Percentiles rank a stretch among this genome's conserved stretches.
These are phyloP conservation scores for Podila epicladia DNA, from an alignment of 192 early-diverging fungal species.

Conservation along the genomic window DNA sequence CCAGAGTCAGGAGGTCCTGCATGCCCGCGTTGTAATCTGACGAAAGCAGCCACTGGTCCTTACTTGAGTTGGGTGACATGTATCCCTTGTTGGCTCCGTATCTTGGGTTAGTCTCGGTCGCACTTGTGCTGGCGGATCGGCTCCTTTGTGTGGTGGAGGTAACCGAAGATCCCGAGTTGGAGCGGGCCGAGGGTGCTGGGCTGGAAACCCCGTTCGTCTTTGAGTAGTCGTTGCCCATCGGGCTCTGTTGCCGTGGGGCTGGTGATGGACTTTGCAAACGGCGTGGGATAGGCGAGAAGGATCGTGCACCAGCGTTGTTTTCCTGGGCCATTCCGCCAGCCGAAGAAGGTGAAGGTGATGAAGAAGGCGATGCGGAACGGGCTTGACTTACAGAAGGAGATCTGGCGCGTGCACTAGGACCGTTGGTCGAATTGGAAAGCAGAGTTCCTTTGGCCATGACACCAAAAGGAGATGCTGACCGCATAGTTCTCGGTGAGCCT, in stretches of 20 bases:
- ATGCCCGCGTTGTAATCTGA: constrained; percentile 48
- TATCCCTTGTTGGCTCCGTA: not conserved
- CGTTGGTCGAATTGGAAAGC: constrained; percentile 7
- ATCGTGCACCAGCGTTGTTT: constrained; percentile 1
- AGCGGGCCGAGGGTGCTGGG: constrained; percentile 1
- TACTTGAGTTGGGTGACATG: constrained; percentile 3
- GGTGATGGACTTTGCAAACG: constrained; percentile 43
- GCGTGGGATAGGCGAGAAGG: constrained; percentile 37
- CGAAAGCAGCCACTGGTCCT: constrained; percentile 40
- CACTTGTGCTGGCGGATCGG: constrained; percentile 29
- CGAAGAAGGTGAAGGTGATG: not conserved
- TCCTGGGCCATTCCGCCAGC: not conserved
- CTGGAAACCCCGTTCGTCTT: not conserved
- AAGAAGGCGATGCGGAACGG: not conserved
- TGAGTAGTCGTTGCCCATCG: not conserved
- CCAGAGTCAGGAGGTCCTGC: constrained; percentile 42
- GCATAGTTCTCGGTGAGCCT: constrained; percentile 16
- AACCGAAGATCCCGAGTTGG: constrained; percentile 18
- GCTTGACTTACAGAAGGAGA: constrained; percentile 17
- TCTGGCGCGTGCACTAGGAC: not conserved
- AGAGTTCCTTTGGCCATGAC: constrained; percentile 25
- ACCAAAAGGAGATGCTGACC: constrained; percentile 31
- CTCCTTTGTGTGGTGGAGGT: constrained; percentile 3
- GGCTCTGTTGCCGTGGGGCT: not conserved
- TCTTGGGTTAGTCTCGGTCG: not conserved